A percentile compares a stretch with the other conserved stretches of the same genome.
phyloP scores from a whole-genome alignment of 2,329 filamentous ascomycete species.

The Geosmithia putterillii region DNA sequence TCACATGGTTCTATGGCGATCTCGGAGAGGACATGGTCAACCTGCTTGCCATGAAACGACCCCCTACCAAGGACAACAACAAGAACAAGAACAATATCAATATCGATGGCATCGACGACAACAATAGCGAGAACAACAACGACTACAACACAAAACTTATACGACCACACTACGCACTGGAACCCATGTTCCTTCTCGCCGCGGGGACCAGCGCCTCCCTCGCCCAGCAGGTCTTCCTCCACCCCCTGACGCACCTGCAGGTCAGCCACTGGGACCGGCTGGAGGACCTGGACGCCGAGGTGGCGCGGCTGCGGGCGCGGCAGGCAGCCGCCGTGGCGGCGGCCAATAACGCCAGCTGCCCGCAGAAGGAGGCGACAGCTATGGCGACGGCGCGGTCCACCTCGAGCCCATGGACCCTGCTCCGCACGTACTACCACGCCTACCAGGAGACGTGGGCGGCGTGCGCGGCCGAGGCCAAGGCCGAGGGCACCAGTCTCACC shows the following conservation, averaged over 20 bases:
- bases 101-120: no score
- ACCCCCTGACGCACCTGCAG: constrained; percentile 60
- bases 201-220: constrained; percentile 59
- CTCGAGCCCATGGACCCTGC: constrained; percentile 34
- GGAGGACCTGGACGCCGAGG: constrained; percentile 56
- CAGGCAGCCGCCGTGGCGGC: constrained; percentile 5
- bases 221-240: constrained; percentile 55
- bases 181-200: constrained; percentile 58
- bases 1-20: constrained; percentile 57
- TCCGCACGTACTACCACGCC: constrained; percentile 56
- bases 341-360: not conserved
- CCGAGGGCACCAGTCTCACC: constrained; percentile 41
- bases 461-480: constrained; percentile 42
- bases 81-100: no score
- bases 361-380: not conserved
- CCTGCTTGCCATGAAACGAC: constrained; percentile 32
- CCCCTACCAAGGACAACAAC: constrained; percentile 14
- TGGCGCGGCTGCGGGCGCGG: constrained; percentile 28
- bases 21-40: constrained; percentile 39
- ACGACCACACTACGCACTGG: constrained; percentile 61
- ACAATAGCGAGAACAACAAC: not conserved
- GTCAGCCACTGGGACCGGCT: constrained; percentile 61
- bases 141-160: constrained; percentile 37
- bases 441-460: constrained; percentile 56
- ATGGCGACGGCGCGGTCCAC: not conserved